A percentile compares a stretch with the other conserved stretches of the same genome.
Evolutionary conservation across 768 basidiomycete species (phyloP).

Genomic region (Filobasidium floriforme): DNA sequence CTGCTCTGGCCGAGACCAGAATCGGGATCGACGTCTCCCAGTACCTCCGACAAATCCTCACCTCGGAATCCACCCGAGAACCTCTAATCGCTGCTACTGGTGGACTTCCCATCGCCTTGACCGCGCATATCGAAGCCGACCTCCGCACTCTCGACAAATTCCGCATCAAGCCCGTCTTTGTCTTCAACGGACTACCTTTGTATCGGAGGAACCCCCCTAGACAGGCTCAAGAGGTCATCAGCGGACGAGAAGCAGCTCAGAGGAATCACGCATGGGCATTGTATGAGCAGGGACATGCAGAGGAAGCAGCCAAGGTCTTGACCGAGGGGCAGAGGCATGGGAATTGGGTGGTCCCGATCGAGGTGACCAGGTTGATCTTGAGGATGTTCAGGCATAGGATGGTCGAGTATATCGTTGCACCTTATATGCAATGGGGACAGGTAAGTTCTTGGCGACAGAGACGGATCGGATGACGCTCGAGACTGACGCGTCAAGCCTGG

Average conservation of each 20-base stretch:
- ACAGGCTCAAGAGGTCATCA: conserved; percentile 48
- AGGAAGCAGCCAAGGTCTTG: conserved; percentile 61
- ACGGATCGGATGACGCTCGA: neutral
- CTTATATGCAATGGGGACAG: conserved; percentile 92
- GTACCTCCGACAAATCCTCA: conserved; percentile 70
- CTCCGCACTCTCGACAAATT: conserved; percentile 80
- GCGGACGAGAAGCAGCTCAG: conserved; percentile 30
- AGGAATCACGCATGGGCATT: conserved; percentile 71
- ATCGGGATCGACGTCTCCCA: conserved; percentile 93
- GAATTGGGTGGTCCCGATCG: conserved; percentile 59
- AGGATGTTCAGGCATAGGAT: conserved; percentile 88
- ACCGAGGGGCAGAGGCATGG: conserved; percentile 64
- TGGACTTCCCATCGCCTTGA: conserved; percentile 82
- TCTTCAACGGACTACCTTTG: conserved; percentile 82
- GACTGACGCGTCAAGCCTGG: neutral
- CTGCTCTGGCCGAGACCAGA: conserved; percentile 76
- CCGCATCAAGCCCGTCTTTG: conserved; percentile 96
- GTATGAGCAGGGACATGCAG: conserved; percentile 87
- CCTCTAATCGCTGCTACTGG: conserved; percentile 90
- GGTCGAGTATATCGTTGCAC: conserved; percentile 92
- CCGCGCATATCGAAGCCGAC: conserved; percentile 70
- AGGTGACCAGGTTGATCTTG: conserved; percentile 87
- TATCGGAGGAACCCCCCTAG: conserved; percentile 64
- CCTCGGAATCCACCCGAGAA: conserved; percentile 65
- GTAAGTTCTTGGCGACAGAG: conserved; percentile 51